These are phyloP conservation scores for Berberis thunbergii DNA, from an alignment of 164 flowering plant genomes.

Conservation along the genomic window DNA sequence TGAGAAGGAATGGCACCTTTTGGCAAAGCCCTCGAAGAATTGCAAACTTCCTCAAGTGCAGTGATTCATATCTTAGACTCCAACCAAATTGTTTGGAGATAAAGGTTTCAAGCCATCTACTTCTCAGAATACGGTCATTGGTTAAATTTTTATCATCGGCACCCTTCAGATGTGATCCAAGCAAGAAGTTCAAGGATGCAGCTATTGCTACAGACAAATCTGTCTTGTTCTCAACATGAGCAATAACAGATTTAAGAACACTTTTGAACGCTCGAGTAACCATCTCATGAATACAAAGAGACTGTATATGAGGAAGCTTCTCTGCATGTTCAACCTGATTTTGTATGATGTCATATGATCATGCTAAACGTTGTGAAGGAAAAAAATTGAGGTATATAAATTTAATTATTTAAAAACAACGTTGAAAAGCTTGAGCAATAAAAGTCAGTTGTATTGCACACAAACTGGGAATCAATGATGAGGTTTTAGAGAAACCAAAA, in stretches of 20 bases:
- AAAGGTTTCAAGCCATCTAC: constrained; percentile 52
- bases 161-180: constrained; percentile 36
- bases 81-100: constrained; percentile 58
- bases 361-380: neutral
- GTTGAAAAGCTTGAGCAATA: no score
- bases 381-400: neutral
- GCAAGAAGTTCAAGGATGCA: constrained; percentile 58
- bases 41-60: constrained; percentile 60
- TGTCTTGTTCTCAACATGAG: constrained; percentile 37
- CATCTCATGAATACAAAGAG: constrained; percentile 95
- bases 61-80: constrained; percentile 58
- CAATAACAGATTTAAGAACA: constrained; percentile 55
- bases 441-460: no score
- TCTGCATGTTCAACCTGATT: constrained; percentile 79
- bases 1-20: constrained; percentile 38
- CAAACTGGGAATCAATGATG: no score
- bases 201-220: constrained; percentile 61
- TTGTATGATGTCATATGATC: neutral
- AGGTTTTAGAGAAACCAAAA: no score
- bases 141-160: constrained; percentile 15
- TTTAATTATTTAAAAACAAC: no score
- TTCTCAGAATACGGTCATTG: constrained; percentile 37
- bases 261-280: constrained; percentile 90
- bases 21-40: constrained; percentile 87
- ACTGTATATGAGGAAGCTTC: constrained; percentile 89